Evolutionary conservation across 2,329 filamentous ascomycete species (phyloP).

Genomic region (Nemania serpens): DNA sequence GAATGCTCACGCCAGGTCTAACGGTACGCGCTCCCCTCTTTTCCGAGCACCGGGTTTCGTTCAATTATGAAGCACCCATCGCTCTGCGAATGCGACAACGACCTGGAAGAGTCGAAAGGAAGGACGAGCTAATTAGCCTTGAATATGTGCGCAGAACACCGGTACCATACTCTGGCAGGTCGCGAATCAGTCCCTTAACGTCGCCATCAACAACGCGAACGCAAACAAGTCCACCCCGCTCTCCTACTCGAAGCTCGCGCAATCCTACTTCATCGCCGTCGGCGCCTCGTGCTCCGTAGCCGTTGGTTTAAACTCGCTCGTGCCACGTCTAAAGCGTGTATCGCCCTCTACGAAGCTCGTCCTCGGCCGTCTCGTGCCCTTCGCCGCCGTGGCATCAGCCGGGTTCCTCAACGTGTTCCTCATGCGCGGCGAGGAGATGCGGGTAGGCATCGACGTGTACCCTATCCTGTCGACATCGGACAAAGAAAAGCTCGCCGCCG

Average conservation of each 20-base stretch:
- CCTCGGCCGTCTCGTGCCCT: slow-evolving; percentile 87
- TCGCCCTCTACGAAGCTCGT: slow-evolving; percentile 76
- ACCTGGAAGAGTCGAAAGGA: background rate
- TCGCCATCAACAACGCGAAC: slow-evolving; percentile 96
- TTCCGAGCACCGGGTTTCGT: background rate
- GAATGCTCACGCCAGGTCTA: slow-evolving; percentile 93
- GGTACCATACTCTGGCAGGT: slow-evolving; percentile 95
- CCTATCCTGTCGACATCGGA: slow-evolving; percentile 76
- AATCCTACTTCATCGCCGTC: slow-evolving; percentile 92
- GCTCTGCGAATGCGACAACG: background rate
- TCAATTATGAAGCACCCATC: background rate
- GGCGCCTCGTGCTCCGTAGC: slow-evolving; percentile 93
- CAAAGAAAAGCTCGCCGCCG: slow-evolving; percentile 58
- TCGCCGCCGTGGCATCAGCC: slow-evolving; percentile 90
- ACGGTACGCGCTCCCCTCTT: slow-evolving; percentile 53
- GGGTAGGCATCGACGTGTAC: slow-evolving; percentile 89
- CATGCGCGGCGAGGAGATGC: slow-evolving; percentile 96
- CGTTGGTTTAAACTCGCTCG: slow-evolving; percentile 85
- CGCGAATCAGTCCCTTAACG: slow-evolving; percentile 95
- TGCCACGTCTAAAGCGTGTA: slow-evolving; percentile 79
- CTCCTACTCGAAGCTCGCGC: slow-evolving; percentile 75
- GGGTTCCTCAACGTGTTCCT: slow-evolving; percentile 94
- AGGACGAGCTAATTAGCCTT: slow-evolving; percentile 17
- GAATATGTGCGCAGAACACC: slow-evolving; percentile 58
- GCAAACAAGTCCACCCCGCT: slow-evolving; percentile 96